Evolutionary conservation across 2,329 filamentous ascomycete species (phyloP).

Genomic region (Claviceps africana): DNA sequence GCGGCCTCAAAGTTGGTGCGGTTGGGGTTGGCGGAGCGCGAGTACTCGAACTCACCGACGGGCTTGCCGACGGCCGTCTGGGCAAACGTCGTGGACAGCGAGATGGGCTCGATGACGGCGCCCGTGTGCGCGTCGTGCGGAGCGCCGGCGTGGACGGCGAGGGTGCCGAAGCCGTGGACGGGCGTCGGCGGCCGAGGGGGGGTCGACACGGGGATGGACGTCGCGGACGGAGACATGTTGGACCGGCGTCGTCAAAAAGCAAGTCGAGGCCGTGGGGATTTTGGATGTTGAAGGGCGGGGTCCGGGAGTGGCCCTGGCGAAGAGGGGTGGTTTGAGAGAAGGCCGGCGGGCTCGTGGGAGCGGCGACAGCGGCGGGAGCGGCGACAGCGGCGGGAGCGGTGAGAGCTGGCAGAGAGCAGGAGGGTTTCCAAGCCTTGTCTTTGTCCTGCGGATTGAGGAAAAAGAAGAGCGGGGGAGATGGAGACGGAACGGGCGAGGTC

Average conservation of each 20-base stretch:
- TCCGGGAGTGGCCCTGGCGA: background rate
- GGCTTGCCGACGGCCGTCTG: constrained; percentile 79
- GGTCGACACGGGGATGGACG: constrained; percentile 48
- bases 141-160: constrained; percentile 86
- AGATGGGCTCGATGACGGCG: constrained; percentile 92
- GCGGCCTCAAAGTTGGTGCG: constrained; percentile 86
- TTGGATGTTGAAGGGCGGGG: background rate
- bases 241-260: too few relatives aligned
- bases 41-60: constrained; percentile 84
- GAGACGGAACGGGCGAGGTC: too few relatives aligned
- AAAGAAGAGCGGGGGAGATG: too few relatives aligned
- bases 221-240: constrained; percentile 18
- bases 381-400: too few relatives aligned
- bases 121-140: constrained; percentile 84
- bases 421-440: background rate
- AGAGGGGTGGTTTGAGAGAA: too few relatives aligned
- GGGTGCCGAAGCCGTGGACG: constrained; percentile 72
- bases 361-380: too few relatives aligned
- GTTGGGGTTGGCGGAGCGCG: constrained; percentile 86
- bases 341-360: too few relatives aligned
- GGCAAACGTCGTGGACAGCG: constrained; percentile 91
- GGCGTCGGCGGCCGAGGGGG: constrained; percentile 59
- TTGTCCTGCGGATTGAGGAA: background rate
- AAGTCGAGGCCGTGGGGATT: too few relatives aligned
- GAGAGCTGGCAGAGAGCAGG: background rate